A percentile compares a stretch with the other conserved stretches of the same genome.
Conservation (phyloP, 345 rosid genomes). For the Eutrema japonicum region DNA sequence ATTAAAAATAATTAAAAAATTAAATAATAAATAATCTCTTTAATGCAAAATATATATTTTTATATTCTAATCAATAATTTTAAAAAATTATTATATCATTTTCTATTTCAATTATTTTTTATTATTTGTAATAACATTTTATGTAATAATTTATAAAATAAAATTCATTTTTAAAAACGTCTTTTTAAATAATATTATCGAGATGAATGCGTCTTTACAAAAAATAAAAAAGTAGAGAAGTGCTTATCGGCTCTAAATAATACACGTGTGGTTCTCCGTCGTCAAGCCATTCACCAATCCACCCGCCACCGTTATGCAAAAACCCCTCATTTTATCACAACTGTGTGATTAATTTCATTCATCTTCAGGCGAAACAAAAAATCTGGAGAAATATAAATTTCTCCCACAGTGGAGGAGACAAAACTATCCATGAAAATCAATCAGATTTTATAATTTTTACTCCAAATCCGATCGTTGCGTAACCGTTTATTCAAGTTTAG, state of each 20-base stretch:
- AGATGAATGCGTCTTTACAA: too few relatives aligned
- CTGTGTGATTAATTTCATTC: slow-evolving; percentile 10
- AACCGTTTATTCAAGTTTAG: neutral
- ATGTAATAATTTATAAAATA: too few relatives aligned
- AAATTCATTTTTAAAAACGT: too few relatives aligned
- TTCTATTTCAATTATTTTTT: too few relatives aligned
- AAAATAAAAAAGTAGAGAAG: too few relatives aligned
- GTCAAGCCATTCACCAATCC: slow-evolving; percentile 21
- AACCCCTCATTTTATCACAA: slow-evolving; percentile 28
- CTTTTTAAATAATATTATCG: too few relatives aligned
- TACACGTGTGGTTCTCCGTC: slow-evolving; percentile 46
- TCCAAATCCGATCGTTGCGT: slow-evolving; percentile 2
- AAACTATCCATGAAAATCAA: slow-evolving; percentile 2
- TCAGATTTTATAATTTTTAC: neutral
- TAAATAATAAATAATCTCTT: too few relatives aligned
- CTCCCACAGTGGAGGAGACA: slow-evolving; percentile 25
- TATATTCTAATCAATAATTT: too few relatives aligned
- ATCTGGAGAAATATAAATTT: neutral
- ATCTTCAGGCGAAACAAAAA: neutral
- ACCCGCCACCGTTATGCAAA: neutral
- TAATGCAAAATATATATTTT: too few relatives aligned
- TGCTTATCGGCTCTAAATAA: slow-evolving; percentile 26
- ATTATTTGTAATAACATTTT: too few relatives aligned
- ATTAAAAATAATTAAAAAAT: too few relatives aligned
- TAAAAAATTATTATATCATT: too few relatives aligned